These are phyloP conservation scores for Ilex asprella DNA, from an alignment of 257 asterid genomes.

Conservation along the genomic window DNA sequence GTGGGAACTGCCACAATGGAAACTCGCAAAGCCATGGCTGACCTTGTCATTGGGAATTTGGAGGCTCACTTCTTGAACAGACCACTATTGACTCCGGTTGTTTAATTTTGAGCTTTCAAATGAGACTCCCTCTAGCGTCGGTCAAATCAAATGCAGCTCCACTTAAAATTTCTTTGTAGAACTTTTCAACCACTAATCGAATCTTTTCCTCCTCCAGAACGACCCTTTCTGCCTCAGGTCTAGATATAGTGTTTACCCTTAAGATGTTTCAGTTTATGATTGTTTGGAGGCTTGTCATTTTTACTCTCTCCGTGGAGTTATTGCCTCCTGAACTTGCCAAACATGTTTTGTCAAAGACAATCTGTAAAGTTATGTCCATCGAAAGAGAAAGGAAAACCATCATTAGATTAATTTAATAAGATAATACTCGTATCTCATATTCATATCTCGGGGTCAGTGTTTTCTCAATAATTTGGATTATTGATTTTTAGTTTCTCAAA, in stretches of 20 bases:
- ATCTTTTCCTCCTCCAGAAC: background rate
- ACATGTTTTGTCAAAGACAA: constrained; percentile 5
- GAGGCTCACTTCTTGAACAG: constrained; percentile 62
- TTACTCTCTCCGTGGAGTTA: background rate
- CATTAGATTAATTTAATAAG: no score
- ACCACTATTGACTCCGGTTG: constrained; percentile 60
- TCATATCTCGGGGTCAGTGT: no score
- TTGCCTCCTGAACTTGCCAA: constrained; percentile 6
- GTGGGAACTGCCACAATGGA: constrained; percentile 70
- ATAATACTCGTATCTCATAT: no score
- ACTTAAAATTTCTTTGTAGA: background rate
- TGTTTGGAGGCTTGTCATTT: background rate
- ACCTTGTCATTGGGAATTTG: constrained; percentile 64
- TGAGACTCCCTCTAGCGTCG: background rate
- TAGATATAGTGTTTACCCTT: background rate
- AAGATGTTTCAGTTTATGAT: background rate
- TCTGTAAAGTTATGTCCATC: no score
- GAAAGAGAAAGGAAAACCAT: no score
- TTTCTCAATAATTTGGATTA: no score
- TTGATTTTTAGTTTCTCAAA: no score
- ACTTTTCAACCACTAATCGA: no score
- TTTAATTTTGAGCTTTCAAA: constrained; percentile 19
- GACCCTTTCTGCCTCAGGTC: background rate
- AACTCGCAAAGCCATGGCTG: constrained; percentile 67
- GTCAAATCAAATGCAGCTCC: background rate